phyloP scores from a whole-genome alignment of 345 rosid genomes.

The Eucalyptus dawsonii region DNA sequence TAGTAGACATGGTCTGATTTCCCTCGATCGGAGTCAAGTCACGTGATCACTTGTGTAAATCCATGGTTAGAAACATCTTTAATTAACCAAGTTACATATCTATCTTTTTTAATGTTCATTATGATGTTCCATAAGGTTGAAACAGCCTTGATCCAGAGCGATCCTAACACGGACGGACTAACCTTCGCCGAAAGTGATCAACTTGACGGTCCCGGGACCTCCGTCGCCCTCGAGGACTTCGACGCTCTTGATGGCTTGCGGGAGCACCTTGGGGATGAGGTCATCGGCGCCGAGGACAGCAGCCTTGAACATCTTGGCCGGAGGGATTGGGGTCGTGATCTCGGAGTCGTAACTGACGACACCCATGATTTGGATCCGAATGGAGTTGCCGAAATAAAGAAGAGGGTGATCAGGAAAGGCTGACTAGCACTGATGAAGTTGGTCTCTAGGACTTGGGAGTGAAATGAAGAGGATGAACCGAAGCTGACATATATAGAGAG shows the following conservation, averaged over 20 bases:
- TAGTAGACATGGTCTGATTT: neutral
- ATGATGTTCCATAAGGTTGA: neutral
- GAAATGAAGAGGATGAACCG: neutral
- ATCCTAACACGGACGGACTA: neutral
- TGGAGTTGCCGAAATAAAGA: neutral
- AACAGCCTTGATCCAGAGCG: neutral
- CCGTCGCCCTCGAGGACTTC: slow-evolving; percentile 22
- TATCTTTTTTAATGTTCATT: neutral
- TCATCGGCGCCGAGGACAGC: slow-evolving; percentile 4
- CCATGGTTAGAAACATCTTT: neutral
- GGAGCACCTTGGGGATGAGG: slow-evolving; percentile 16
- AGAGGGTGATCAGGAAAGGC: neutral
- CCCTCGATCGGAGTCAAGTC: neutral
- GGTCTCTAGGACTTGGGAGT: neutral
- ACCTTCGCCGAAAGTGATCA: slow-evolving; percentile 6
- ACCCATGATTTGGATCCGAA: neutral
- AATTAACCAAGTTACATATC: neutral
- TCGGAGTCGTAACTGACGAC: neutral
- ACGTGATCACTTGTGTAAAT: neutral
- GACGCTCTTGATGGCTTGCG: slow-evolving; percentile 15
- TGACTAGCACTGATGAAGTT: neutral
- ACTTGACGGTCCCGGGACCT: slow-evolving; percentile 17
- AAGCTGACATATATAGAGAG: neutral
- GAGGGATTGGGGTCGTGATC: neutral
- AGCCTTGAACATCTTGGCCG: slow-evolving; percentile 6